Conservation (phyloP, 306 rosid species). For the Cyamopsis tetragonoloba region DNA sequence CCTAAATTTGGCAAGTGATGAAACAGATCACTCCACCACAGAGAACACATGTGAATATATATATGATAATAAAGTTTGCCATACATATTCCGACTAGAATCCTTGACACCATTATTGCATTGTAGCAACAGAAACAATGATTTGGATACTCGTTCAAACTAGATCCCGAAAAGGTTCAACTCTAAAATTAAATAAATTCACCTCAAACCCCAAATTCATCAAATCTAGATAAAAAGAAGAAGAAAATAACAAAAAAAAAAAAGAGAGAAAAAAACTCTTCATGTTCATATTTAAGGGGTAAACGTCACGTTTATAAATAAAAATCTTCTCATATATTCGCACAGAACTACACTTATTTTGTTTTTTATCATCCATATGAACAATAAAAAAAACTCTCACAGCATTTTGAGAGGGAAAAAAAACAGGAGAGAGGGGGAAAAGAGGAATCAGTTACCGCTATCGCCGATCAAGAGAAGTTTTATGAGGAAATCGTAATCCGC, state of each 20-base stretch:
- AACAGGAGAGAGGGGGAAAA: neutral
- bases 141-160: neutral
- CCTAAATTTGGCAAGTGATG: neutral
- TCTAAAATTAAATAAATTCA: neutral
- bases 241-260: neutral
- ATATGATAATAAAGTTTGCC: neutral
- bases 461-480: conserved; percentile 94
- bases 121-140: neutral
- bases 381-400: neutral
- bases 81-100: neutral
- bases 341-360: neutral
- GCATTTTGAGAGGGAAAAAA: neutral
- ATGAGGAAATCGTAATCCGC: conserved; percentile 97
- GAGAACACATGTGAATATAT: neutral
- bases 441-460: conserved; percentile 53
- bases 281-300: no score
- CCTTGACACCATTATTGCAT: neutral
- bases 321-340: neutral
- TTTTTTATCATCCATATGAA: neutral
- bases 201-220: neutral
- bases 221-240: neutral
- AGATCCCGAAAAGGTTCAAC: conserved; percentile 7
- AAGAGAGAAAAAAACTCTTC: no score
- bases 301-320: neutral
- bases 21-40: neutral